Evolutionary conservation across 352 stramenopile genomes (phyloP).

Genomic region (Globisporangium sylvaticum): DNA sequence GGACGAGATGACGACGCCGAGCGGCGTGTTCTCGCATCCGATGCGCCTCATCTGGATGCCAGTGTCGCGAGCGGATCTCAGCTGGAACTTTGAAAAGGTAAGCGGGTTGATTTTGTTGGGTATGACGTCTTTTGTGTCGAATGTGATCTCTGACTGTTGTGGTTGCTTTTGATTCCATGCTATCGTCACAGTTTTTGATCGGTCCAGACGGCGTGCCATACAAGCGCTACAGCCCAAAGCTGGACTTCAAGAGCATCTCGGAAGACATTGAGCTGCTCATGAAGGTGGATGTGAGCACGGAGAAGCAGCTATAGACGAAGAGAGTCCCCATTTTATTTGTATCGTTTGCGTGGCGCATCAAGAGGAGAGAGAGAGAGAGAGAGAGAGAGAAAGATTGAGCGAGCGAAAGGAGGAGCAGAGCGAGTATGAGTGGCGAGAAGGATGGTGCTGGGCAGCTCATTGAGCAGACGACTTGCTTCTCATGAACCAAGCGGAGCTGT

Average conservation of each 20-base stretch:
- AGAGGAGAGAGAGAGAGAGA: not conserved
- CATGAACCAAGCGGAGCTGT: no score
- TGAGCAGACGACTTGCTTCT: no score
- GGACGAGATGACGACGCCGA: constrained; percentile 75
- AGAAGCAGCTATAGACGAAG: constrained; percentile 27
- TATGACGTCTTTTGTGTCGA: not conserved
- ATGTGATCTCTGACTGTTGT: constrained; percentile 6
- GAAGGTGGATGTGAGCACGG: constrained; percentile 32
- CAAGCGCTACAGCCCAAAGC: constrained; percentile 77
- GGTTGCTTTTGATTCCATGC: not conserved
- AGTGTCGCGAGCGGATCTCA: constrained; percentile 70
- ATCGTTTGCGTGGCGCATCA: not conserved
- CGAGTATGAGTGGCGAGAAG: not conserved
- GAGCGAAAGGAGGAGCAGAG: not conserved
- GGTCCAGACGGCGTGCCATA: constrained; percentile 69
- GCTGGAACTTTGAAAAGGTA: constrained; percentile 86
- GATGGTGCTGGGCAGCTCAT: not conserved
- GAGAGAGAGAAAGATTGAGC: not conserved
- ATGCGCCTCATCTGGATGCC: constrained; percentile 87
- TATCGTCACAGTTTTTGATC: constrained; percentile 56
- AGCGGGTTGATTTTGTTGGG: not conserved
- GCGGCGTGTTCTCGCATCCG: constrained; percentile 73
- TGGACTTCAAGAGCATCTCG: constrained; percentile 56
- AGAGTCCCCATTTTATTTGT: constrained; percentile 13
- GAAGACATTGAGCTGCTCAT: constrained; percentile 68